A percentile compares a stretch with the other conserved stretches of the same genome.
phyloP scores from a whole-genome alignment of 2,329 filamentous ascomycete species.

The Alternaria ethzedia region DNA sequence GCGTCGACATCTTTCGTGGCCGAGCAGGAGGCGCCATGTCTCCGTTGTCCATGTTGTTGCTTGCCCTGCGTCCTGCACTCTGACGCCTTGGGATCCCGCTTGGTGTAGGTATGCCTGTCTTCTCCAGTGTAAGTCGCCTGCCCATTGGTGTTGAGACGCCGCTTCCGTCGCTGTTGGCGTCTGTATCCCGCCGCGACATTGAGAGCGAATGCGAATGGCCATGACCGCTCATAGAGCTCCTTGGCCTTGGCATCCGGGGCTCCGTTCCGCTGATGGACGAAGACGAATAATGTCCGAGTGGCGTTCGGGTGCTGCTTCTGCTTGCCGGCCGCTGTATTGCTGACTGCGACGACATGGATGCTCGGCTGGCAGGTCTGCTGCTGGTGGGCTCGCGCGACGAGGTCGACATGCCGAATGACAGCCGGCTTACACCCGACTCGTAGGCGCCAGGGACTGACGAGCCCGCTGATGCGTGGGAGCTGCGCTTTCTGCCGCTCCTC shows the following conservation, averaged over 20 bases:
- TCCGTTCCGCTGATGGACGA: slow-evolving; percentile 56
- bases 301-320: slow-evolving; percentile 70
- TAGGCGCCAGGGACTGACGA: slow-evolving; percentile 38
- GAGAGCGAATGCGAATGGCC: slow-evolving; percentile 42
- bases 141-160: slow-evolving; percentile 53
- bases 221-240: slow-evolving; percentile 69
- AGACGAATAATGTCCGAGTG: slow-evolving; percentile 63
- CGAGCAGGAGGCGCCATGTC: slow-evolving; percentile 56
- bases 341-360: slow-evolving; percentile 48
- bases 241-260: slow-evolving; percentile 59
- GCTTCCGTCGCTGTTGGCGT: slow-evolving; percentile 50
- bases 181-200: slow-evolving; percentile 54
- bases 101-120: slow-evolving; percentile 59
- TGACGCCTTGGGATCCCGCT: slow-evolving; percentile 58
- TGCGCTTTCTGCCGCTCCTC: slow-evolving; percentile 72
- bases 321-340: slow-evolving; percentile 60
- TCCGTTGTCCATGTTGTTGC: slow-evolving; percentile 49
- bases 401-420: slow-evolving; percentile 57
- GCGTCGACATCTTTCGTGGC: slow-evolving; percentile 58
- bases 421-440: slow-evolving; percentile 50
- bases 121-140: slow-evolving; percentile 53
- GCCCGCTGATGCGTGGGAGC: slow-evolving; percentile 59
- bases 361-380: slow-evolving; percentile 76
- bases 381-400: slow-evolving; percentile 50
- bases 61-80: slow-evolving; percentile 54